Base-by-base conservation (phyloP, 306 rosid genomes). In the Amphicarpaea edgeworthii region DNA sequence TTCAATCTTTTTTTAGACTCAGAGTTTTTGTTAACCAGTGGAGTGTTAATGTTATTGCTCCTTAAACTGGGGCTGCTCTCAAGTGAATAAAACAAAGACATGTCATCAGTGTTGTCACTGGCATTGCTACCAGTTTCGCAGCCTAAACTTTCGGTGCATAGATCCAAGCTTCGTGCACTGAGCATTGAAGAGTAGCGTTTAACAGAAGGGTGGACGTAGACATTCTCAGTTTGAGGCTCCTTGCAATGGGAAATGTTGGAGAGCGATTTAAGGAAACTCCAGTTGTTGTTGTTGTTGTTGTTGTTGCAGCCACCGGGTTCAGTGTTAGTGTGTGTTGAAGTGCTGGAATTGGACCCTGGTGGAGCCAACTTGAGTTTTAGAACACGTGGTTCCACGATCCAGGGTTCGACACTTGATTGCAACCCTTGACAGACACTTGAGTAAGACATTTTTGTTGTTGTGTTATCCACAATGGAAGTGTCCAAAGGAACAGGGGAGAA, bases 91-190 rank as follows among this genome's bases (percentile, higher is more conserved):
- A 85, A 41, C 24, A 83, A 20, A 58, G 79, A 78, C 71, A 73
- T 46, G 23, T 83, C 83, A 49, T 83, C 77, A 10, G 70, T 58
- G 17, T 9, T 54, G 20, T 78, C 78, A 59, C 76, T 45, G 7
- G 53, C 77, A 23, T 86, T 80, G 37, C 82, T 85, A 3, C 93
- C 96, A 10, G 91, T 93, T 86, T 93, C 98, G 21, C 85, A 79
- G 2, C 97, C 93, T 14, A 89, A 63, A 51, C 83, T 88, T 81
- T 93, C 98, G 1, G 98, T 93, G 79, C 98, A 93, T 85, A 93
- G 80, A 62, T 83, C 86, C 72, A 93, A 78, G 91, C 98, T 88
- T 77, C 75, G 80, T 16, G 81, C 76, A 28, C 82, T 91, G 38
- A 93, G 93, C 65, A 15, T 63, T 4, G 83, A 72, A 62, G 90